Base-by-base conservation (phyloP, 352 stramenopile genomes). In the Aphanomyces stellatus region DNA sequence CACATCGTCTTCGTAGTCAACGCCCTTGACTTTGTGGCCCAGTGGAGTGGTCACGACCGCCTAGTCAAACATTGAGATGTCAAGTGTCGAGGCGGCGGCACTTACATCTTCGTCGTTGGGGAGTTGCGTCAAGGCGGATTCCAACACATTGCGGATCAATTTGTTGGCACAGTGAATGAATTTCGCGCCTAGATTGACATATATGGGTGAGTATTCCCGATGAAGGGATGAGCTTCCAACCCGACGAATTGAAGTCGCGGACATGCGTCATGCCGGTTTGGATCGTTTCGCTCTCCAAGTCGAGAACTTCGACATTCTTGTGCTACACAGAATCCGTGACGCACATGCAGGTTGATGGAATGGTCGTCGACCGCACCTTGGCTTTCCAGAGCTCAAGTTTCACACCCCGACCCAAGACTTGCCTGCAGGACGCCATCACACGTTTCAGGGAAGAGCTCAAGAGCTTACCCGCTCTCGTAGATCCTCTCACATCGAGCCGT, bases 341-440 rank as follows among this genome's bases (percentile, higher is more conserved):
- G 48, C 19, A 2, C 17, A 34, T 55, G 53, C 1, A 30, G 13
- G 7, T 7, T 13, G 28, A 61, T 37, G 27, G 34, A 11, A 57
- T 41, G 22, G n/a, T n/a, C n/a, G n/a, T n/a, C 53, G 42, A n/a
- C 30, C 30, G 48, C 31, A 91, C 85, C 75, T 92, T 87, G 31
- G 85, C 85, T 73, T 94, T 94, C 85, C 85, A 94, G 53, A 88
- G 75, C 71, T 94, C 85, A 19, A 92, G 75, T 35, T 85, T 85
- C 51, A 94, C 80, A 56, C 83, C 85, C 51, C 84, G 78, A 43
- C 85, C 85, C 31, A 94, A 69, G 8, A 82, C 82, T 70, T 94
- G 83, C 4, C 85, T 94, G 53, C 40, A 33, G 19, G 24, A 15
- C 17, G 31, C 1, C 31, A 65, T 65, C 2, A 56, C 3, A 19